Base-by-base conservation (phyloP, 2,329 filamentous ascomycete genomes). In the Stachybotrys chlorohalonatus region DNA sequence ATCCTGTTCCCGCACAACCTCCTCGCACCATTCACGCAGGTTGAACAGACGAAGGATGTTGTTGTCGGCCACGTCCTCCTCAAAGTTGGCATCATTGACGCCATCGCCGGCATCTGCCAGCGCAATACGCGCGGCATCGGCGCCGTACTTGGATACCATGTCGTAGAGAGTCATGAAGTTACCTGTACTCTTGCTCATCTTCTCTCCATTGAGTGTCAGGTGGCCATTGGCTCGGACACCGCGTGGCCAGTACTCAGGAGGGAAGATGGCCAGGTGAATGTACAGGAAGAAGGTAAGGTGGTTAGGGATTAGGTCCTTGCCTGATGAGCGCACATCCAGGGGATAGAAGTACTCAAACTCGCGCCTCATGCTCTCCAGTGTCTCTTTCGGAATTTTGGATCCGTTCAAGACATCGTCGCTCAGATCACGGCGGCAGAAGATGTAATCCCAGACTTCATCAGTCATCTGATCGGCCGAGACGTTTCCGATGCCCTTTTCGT, bases 301-400 rank as follows among this genome's bases (percentile, higher is more conserved):
- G 75, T 95, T 96, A 58, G 89, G 86, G 62, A 95, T 92, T 59
- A 96, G 77, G 68, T 96, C 93, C 77, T 97, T 97, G 63, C 93
- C 94, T 42, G 88, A 94, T 47, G 89, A 85, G 63, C 91, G 82
- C 62, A 96, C 77, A 66, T 97, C 93, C 52, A 97, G 77, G 47
- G 94, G 94, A 71, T 97, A 99, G 79, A 90, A 97, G 80, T 96
- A 99, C 70, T 94, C 87, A 64, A 97, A 97, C 64, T 95, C 90
- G 66, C 92, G 83, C 57, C 91, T 83, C 87, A 99, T 87, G 47
- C 82, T 81, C 66, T 89, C 82, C 49, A 99, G 79, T 3, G 82
- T 82, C 57, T 86, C 83, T 70, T 86, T 83, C 57, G 84, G 78
- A 57, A 96, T 95, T 46, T 85, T 85, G 56, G 83, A 87, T 55